A percentile compares a stretch with the other conserved stretches of the same genome.
phyloP scores from a whole-genome alignment of 768 basidiomycete species.

The Galerina marginata region DNA sequence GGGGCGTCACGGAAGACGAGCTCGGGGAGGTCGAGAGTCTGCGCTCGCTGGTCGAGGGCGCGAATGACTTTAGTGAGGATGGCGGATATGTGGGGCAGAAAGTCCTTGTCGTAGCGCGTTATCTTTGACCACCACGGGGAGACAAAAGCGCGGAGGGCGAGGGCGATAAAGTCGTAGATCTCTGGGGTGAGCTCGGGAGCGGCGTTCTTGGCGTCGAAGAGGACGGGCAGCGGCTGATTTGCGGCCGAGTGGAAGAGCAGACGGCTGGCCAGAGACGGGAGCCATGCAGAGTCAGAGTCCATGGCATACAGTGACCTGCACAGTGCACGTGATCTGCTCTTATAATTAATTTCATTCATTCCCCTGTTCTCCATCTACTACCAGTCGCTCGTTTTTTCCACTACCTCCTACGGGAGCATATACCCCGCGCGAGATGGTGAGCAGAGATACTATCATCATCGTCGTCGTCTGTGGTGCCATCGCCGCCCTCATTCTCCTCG shows the following conservation, averaged over 20 bases:
- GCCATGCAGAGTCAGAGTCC: conserved; percentile 22
- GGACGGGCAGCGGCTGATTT: conserved; percentile 49
- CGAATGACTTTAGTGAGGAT: conserved; percentile 64
- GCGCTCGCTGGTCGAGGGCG: conserved; percentile 61
- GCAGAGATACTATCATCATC: conserved; percentile 53
- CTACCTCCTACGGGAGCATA: conserved; percentile 11
- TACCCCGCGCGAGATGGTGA: conserved; percentile 20
- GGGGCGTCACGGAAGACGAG: conserved; percentile 72
- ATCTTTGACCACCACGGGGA: conserved; percentile 88
- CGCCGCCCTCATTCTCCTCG: conserved; percentile 42
- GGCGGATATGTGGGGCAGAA: conserved; percentile 72
- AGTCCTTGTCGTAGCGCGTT: conserved; percentile 81
- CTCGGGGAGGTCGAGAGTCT: conserved; percentile 58
- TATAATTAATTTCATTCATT: conserved; percentile 9
- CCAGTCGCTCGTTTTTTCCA: conserved; percentile 9
- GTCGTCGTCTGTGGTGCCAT: conserved; percentile 51
- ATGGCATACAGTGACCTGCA: no score
- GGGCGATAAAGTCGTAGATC: conserved; percentile 80
- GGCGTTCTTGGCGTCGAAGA: conserved; percentile 51
- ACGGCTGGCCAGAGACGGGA: conserved; percentile 45
- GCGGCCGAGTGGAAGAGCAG: conserved; percentile 62
- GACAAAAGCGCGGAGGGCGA: conserved; percentile 78
- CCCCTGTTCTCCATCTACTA: conserved; percentile 5
- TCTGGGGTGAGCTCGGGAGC: conserved; percentile 67
- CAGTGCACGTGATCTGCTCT: conserved; percentile 16